Percentiles rank a stretch among this genome's conserved stretches.
phyloP scores from a whole-genome alignment of 768 basidiomycete species.

The Sarcodon sp. region DNA sequence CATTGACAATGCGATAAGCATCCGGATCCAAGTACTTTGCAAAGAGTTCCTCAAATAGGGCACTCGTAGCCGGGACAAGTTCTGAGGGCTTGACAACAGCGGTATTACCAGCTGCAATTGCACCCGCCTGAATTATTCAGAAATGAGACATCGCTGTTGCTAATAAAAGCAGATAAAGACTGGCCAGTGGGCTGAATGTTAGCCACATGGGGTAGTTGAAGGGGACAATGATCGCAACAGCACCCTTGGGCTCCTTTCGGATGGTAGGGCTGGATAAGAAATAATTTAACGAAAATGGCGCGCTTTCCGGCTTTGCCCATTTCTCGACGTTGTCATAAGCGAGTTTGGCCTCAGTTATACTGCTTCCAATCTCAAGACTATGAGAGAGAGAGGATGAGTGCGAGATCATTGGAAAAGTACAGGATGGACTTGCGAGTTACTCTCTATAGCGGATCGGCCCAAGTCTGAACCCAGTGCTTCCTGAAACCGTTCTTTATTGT shows the following conservation, averaged over 20 bases:
- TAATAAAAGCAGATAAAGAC: conserved; percentile 7
- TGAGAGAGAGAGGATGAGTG: neutral
- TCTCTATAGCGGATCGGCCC: conserved; percentile 48
- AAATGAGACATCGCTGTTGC: too few relatives aligned
- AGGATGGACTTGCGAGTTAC: conserved; percentile 27
- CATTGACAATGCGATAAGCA: conserved; percentile 56
- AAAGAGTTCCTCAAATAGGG: conserved; percentile 52
- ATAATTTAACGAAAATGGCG: conserved; percentile 42
- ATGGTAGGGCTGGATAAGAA: conserved; percentile 48
- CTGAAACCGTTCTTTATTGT: conserved; percentile 51
- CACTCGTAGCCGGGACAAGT: conserved; percentile 36
- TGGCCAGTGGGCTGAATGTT: conserved; percentile 42
- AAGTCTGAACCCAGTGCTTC: conserved; percentile 50
- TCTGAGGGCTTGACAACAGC: conserved; percentile 73
- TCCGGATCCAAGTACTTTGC: conserved; percentile 66
- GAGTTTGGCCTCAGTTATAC: conserved; percentile 35
- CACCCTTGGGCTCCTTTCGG: conserved; percentile 68
- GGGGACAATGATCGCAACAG: conserved; percentile 54
- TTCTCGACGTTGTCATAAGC: conserved; percentile 55
- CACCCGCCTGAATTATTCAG: conserved; percentile 24
- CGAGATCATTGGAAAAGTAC: neutral
- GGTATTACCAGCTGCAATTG: conserved; percentile 70
- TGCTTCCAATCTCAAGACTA: conserved; percentile 50
- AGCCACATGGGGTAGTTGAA: conserved; percentile 70
- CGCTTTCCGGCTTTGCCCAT: conserved; percentile 58